Base-by-base conservation (phyloP, 768 basidiomycete species). In the Collybiopsis luxurians region DNA sequence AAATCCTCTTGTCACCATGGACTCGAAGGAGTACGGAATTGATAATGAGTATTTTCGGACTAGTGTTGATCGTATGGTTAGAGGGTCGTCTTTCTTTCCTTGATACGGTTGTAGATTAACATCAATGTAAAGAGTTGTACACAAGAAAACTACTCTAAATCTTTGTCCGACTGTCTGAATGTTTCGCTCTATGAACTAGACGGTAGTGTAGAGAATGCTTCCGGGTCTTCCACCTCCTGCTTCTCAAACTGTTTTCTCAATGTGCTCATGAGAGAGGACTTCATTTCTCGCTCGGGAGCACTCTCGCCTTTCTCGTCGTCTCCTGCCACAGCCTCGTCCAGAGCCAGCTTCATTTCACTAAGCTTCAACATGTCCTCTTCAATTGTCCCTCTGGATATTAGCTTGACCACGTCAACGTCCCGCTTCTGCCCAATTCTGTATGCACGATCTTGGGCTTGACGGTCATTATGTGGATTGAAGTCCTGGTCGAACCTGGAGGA, bases 381-480 rank as follows among this genome's bases (percentile, higher is more conserved):
- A 57, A 98, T 96, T 1, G 93, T 95, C 2, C 87, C 90, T 59
- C 82, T 86, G 1, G 93, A 89, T 61, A 98, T 93, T 11, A 98
- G 79, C 68, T 96, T 97, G 66, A 98, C 84, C 6, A 98, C 93
- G 30, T 96, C 93, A 10, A 98, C 96, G 61, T 96, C 87, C 50
- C 87, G 85, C 67, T 91, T 93, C 71, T 97, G 95, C 23, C 94
- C 96, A 61, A 99, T 97, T 26, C 97, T 89, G 71, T 98, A 98
- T 24, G 95, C 95, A 31, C 97, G 86, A 71, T 99, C 97, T 58
- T 96, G 94, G 0, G 97, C 97, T 73, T 99, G 97, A 59, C 90
- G 85, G 72, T 98, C 97, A 69, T 99, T 99, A 73, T 94, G 92
- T 3, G 92, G 92, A 69, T 98, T 98, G 73, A 98, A 99, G 69